A percentile compares a stretch with the other conserved stretches of the same genome.
Conservation (phyloP, 805 yeast genomes). For the Suhomyces pyralidae region DNA sequence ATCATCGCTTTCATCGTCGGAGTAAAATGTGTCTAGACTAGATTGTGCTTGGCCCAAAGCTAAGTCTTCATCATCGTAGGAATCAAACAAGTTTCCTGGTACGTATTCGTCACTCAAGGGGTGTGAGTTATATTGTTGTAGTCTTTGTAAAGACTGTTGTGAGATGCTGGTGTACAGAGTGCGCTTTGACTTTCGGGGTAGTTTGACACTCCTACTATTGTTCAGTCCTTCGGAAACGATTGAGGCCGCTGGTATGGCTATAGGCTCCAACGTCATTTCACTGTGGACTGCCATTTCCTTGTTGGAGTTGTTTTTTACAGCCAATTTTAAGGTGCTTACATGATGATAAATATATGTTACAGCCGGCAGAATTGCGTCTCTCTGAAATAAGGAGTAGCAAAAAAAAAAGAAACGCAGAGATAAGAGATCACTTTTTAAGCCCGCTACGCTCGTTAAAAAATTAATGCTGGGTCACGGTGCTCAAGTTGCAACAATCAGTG, state of each 20-base stretch:
- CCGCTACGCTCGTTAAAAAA: not conserved
- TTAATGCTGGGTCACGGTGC: not conserved
- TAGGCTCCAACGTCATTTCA: constrained; percentile 1
- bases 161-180: constrained; percentile 4
- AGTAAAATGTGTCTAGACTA: constrained; percentile 1
- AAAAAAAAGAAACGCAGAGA: constrained; percentile 1
- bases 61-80: constrained; percentile 1
- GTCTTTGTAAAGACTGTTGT: constrained; percentile 2
- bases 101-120: constrained; percentile 8
- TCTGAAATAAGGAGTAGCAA: not conserved
- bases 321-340: not conserved
- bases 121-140: constrained; percentile 1
- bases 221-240: not conserved
- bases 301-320: not conserved
- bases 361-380: not conserved
- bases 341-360: not conserved
- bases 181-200: not conserved
- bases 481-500: not conserved
- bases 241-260: constrained; percentile 1
- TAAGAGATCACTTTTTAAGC: constrained; percentile 1
- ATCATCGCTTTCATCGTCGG: constrained; percentile 6
- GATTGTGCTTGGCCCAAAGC: not conserved
- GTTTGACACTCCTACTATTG: not conserved
- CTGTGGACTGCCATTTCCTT: constrained; percentile 1
- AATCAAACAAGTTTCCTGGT: not conserved